A percentile compares a stretch with the other conserved stretches of the same genome.
phyloP scores from a whole-genome alignment of 2,329 filamentous ascomycete genomes.

The Metarhizium humberi region DNA sequence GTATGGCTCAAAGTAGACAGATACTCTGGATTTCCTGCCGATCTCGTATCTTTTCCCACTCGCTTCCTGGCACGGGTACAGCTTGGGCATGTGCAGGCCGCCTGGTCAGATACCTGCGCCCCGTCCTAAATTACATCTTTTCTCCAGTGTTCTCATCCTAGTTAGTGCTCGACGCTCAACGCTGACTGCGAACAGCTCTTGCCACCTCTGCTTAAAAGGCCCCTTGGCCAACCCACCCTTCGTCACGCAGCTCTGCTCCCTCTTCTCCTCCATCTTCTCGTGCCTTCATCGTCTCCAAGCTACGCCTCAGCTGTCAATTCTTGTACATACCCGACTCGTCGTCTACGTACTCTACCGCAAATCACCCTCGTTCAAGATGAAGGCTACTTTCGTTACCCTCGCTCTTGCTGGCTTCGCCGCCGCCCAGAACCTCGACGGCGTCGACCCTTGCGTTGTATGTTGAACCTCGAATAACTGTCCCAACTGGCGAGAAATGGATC shows the following conservation, averaged over 20 bases:
- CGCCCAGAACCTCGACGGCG: conserved; percentile 26
- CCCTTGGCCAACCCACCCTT: conserved; percentile 1
- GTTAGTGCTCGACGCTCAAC: background rate
- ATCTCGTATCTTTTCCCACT: background rate
- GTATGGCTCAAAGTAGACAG: background rate
- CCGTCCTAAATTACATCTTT: background rate
- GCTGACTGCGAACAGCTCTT: background rate
- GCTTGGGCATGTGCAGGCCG: background rate
- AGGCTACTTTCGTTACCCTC: conserved; percentile 24
- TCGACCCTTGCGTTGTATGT: conserved; percentile 33
- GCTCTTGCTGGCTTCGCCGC: conserved; percentile 25
- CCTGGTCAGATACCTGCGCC: background rate
- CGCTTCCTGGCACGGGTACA: background rate
- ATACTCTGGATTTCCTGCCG: background rate
- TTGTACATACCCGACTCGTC: conserved; percentile 2
- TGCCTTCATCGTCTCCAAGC: background rate
- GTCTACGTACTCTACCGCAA: background rate
- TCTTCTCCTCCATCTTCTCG: background rate
- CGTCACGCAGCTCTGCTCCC: background rate
- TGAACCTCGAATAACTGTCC: background rate
- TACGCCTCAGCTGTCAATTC: conserved; percentile 2
- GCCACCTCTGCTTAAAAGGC: conserved; percentile 3
- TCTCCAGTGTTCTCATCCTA: background rate
- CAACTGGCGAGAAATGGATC: no score
- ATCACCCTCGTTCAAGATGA: conserved; percentile 25